Evolutionary conservation across 2,329 filamentous ascomycete species (phyloP), one percentile per base, ranked within the genome.

Genomic region (Meredithiella fracta): DNA sequence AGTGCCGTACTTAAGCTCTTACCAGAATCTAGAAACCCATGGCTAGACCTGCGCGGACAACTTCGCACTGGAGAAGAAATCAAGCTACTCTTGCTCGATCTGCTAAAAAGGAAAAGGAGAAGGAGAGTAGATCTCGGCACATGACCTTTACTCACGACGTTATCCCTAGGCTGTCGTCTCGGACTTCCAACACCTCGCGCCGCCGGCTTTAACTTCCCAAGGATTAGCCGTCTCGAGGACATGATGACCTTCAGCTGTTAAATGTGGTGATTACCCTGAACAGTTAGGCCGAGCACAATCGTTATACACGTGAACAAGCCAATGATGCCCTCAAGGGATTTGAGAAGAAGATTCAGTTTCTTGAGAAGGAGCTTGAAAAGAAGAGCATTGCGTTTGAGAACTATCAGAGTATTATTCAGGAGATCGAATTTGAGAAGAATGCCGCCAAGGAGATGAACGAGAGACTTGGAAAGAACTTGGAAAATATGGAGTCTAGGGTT

Each of bases 111-210:
- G 52, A 58, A 29, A 58, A 52, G 20, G 44, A 49, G n/a, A 42
- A 42, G 11, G 29, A 34, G 40, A 44, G 20, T 6, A n/a, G 15
- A 44, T n/a, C 40, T 22, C 40, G 20, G 15, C 44, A 26, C 20
- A 5, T 25, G 9, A 40, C 17, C 9, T 17, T 20, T 22, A 15
- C 34, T 20, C 22, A 17, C 37, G n/a, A 26, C 22, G 11, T 20
- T n/a, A 22, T 42, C 7, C 29, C 52, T 25, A 51, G 57, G 7
- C 42, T 53, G n/a, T 59, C 57, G 9, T 59, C 57, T 31, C 57
- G 57, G 25, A 37, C 53, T n/a, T 59, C 57, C 7, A 59, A 59
- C 26, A 59, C 56, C 17, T 59, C 57, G 22, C 57, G 57, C 37
- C 53, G 57, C 6, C 57, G 57, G 11, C 50, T 59, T 15, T 51